Evolutionary conservation across 1,139 yeast genomes (phyloP).

Genomic region (Lodderomyces jiufengensis): DNA sequence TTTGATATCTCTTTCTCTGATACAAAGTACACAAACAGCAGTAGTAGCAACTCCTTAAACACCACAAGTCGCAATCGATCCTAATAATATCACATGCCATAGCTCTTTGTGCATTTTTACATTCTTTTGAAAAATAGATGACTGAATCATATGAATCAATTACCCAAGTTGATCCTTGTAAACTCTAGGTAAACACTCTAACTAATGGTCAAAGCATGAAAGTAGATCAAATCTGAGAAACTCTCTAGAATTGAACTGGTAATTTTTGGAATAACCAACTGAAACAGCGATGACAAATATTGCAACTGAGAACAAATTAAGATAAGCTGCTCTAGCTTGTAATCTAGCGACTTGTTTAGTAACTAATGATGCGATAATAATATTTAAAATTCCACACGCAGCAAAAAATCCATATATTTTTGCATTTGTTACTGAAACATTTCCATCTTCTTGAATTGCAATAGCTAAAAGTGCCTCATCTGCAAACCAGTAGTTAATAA

Average conservation of each 20-base stretch:
- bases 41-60: too few relatives aligned
- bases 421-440: conserved; percentile 26
- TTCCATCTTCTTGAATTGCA: conserved; percentile 25
- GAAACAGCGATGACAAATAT: conserved; percentile 65
- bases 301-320: conserved; percentile 51
- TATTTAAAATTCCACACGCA: conserved; percentile 26
- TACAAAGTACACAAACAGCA: conserved; percentile 56
- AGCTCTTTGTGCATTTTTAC: conserved; percentile 58
- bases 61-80: conserved; percentile 49
- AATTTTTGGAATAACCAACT: conserved; percentile 37
- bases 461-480: conserved; percentile 33
- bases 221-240: conserved; percentile 27
- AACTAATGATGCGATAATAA: conserved; percentile 26
- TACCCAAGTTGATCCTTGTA: conserved; percentile 67
- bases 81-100: conserved; percentile 58
- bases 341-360: conserved; percentile 48
- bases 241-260: conserved; percentile 42
- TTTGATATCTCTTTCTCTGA: conserved; percentile 44
- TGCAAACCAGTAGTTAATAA: conserved; percentile 36
- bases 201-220: conserved; percentile 18
- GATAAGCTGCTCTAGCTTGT: conserved; percentile 55
- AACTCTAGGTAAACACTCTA: conserved; percentile 48
- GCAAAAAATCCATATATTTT: conserved; percentile 34
- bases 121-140: conserved; percentile 71
- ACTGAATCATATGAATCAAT: conserved; percentile 68